These are phyloP conservation scores for Urtica urens DNA, from an alignment of 306 rosid genomes.

Conservation along the genomic window DNA sequence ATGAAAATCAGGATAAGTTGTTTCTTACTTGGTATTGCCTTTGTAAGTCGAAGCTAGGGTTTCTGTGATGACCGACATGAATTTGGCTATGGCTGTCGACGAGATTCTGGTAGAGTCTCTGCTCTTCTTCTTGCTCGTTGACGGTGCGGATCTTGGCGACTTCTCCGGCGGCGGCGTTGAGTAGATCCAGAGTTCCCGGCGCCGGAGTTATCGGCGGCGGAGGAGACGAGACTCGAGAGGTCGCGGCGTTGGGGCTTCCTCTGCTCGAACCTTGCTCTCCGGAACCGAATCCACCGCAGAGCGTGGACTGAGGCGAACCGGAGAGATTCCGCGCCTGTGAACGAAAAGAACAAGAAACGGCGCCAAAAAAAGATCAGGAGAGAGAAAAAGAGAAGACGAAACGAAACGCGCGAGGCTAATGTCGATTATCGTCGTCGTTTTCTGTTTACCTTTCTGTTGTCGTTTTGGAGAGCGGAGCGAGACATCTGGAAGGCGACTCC, in stretches of 20 bases:
- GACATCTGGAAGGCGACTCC: slow-evolving; percentile 51
- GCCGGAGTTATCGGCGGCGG: not conserved
- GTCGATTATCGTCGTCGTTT: not conserved
- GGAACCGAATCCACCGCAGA: slow-evolving; percentile 25
- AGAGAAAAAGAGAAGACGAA: not conserved
- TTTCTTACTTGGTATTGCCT: slow-evolving; percentile 39
- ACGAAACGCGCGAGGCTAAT: not conserved
- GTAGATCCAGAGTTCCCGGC: slow-evolving; percentile 48
- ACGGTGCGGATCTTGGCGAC: slow-evolving; percentile 41
- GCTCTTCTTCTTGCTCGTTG: slow-evolving; percentile 15
- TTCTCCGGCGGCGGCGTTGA: slow-evolving; percentile 61
- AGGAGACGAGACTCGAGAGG: slow-evolving; percentile 16
- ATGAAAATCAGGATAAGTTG: not conserved
- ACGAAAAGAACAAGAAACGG: not conserved
- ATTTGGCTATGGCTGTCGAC: slow-evolving; percentile 7
- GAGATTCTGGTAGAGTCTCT: slow-evolving; percentile 5
- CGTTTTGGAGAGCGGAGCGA: slow-evolving; percentile 27
- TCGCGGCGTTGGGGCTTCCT: slow-evolving; percentile 42
- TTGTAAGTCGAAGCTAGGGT: not conserved
- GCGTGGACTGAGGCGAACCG: slow-evolving; percentile 67
- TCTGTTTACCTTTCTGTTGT: not conserved
- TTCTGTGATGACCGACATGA: too few species aligned
- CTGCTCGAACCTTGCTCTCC: slow-evolving; percentile 41
- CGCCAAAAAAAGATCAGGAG: not conserved
- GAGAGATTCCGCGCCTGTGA: slow-evolving; percentile 18